Conservation (phyloP, 176 grass and related monocot species). For the Cenchrus fungigraminus region DNA sequence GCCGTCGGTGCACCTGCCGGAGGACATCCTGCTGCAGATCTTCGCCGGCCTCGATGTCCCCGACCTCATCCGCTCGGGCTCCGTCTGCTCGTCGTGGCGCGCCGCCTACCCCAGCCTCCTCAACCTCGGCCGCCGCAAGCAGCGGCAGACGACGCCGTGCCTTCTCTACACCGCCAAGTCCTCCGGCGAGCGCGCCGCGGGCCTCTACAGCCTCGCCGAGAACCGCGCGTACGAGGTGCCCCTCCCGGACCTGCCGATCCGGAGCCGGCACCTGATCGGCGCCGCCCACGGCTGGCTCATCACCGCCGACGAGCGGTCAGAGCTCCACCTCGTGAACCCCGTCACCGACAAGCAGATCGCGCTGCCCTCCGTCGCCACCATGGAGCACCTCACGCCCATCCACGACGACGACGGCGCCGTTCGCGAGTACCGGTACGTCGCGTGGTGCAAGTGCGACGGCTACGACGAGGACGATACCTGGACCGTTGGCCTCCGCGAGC, state of each 20-base stretch:
- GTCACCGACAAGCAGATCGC: slow-evolving; percentile 6
- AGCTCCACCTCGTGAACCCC: slow-evolving; percentile 24
- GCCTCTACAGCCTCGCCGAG: background rate
- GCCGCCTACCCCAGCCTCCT: background rate
- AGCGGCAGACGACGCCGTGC: background rate
- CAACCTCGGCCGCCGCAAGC: background rate
- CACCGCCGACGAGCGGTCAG: slow-evolving; percentile 10
- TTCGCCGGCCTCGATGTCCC: background rate
- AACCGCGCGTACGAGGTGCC: background rate
- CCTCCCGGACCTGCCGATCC: background rate
- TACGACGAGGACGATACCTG: background rate
- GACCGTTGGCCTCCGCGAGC: background rate
- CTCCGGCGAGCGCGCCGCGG: background rate
- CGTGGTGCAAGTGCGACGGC: background rate
- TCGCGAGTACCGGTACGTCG: background rate
- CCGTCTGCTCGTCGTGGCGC: slow-evolving; percentile 6
- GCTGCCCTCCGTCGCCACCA: background rate
- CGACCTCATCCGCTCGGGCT: background rate
- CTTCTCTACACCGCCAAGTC: background rate
- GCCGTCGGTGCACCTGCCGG: background rate
- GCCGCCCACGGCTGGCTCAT: background rate
- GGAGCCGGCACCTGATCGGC: background rate
- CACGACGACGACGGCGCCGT: background rate
- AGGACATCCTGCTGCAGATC: background rate
- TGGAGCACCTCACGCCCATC: background rate